Conservation (phyloP, 345 rosid genomes). For the Sonneratia alba region DNA sequence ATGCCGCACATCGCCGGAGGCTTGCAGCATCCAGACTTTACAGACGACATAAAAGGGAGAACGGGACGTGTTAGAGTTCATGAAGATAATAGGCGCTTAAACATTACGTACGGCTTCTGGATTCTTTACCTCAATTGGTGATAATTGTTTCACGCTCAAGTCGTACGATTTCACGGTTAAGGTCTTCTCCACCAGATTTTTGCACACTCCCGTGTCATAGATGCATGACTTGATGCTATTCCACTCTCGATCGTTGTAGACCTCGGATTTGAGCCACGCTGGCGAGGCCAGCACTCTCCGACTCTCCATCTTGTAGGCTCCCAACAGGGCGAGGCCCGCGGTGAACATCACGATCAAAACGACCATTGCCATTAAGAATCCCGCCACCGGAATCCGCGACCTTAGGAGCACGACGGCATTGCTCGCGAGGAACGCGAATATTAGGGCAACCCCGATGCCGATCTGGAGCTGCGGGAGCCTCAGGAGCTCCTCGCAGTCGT, state of each 20-base stretch:
- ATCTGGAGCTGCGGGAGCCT: constrained; percentile 45
- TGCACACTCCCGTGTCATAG: constrained; percentile 34
- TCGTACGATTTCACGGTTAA: constrained; percentile 23
- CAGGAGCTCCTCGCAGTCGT: constrained; percentile 58
- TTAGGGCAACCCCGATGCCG: constrained; percentile 32
- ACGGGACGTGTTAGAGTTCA: neutral
- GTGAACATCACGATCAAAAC: constrained; percentile 41
- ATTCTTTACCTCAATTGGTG: constrained; percentile 45
- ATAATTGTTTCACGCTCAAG: constrained; percentile 28
- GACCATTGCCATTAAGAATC: constrained; percentile 41
- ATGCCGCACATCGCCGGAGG: constrained; percentile 53
- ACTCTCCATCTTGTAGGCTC: constrained; percentile 43
- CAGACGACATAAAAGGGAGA: neutral
- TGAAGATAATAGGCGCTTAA: neutral
- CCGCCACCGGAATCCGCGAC: constrained; percentile 35
- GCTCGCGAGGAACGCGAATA: constrained; percentile 40
- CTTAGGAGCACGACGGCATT: constrained; percentile 31
- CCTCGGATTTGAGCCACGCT: constrained; percentile 43
- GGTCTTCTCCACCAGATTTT: constrained; percentile 26
- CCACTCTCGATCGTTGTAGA: constrained; percentile 38
- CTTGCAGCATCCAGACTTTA: constrained; percentile 70
- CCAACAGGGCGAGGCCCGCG: constrained; percentile 50
- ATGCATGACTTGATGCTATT: constrained; percentile 52
- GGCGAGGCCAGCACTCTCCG: constrained; percentile 41
- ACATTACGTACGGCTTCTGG: no score